Percentiles rank a stretch among this genome's conserved stretches.
These are phyloP conservation scores for Ramularia endophylla DNA, from an alignment of 2,329 filamentous ascomycete species.

Conservation along the genomic window DNA sequence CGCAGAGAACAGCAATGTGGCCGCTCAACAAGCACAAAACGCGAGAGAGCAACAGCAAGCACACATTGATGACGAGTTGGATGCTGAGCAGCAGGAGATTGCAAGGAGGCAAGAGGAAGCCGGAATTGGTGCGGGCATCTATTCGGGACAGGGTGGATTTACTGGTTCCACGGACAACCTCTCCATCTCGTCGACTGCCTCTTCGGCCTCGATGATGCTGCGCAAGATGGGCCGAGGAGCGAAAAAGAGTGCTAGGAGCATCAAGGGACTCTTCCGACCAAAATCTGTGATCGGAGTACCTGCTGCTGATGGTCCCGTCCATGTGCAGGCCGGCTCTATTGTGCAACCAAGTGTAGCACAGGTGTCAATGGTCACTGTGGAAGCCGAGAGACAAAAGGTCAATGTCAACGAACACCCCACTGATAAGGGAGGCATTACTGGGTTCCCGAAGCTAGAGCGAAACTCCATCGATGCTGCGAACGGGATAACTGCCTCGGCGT, in stretches of 20 bases:
- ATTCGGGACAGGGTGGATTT: conserved; percentile 79
- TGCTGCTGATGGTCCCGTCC: conserved; percentile 59
- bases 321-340: conserved; percentile 35
- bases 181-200: conserved; percentile 83
- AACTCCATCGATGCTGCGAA: conserved; percentile 67
- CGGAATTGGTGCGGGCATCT: conserved; percentile 89
- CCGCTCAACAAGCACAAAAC: conserved; percentile 21
- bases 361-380: conserved; percentile 91
- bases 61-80: conserved; percentile 37
- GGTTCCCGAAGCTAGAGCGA: conserved; percentile 76
- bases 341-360: conserved; percentile 62
- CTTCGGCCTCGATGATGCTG: conserved; percentile 87
- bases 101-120: conserved; percentile 87
- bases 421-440: conserved; percentile 67
- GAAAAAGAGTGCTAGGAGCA: conserved; percentile 85
- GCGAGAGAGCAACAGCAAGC: conserved; percentile 25
- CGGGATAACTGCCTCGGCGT: conserved; percentile 25
- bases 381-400: conserved; percentile 81
- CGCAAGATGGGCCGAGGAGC: conserved; percentile 99
- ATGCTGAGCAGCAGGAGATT: conserved; percentile 86
- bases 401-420: conserved; percentile 68
- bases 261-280: conserved; percentile 90
- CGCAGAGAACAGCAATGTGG: conserved; percentile 50
- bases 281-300: conserved; percentile 83
- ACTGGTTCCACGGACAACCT: conserved; percentile 90